Base-by-base conservation (phyloP, 2,329 filamentous ascomycete genomes). In the Diplocarpon rosae region DNA sequence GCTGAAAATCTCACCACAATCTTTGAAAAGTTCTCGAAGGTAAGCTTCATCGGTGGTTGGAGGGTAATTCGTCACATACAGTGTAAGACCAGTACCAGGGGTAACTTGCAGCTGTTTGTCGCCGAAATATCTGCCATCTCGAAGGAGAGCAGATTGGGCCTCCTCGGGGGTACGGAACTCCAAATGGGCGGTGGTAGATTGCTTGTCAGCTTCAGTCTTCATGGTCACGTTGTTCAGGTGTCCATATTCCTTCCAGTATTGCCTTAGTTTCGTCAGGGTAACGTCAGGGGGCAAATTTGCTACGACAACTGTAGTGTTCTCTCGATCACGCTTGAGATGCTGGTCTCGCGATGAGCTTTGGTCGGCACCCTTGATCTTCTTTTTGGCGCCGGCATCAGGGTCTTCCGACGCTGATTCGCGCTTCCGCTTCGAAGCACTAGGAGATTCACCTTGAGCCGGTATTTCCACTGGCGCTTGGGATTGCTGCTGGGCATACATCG, bases 181-280 rank as follows among this genome's bases (percentile, higher is more conserved):
- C 39, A 98, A 78, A 37, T 92, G 69, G 1, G 87, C 87, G 3
- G 80, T 80, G 12, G 78, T 67, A 1, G 78, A 76, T 37, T 73
- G 66, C n/a, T 68, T 69, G 37, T 78, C 71, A 2, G 72, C 64
- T 35, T 86, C 80, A 29, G 69, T 69, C 28, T 84, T 69, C 41
- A 90, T 68, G 36, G 78, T 82, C 28, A 95, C 68, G 50, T 80
- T 81, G 56, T 87, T 85, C 59, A 95, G 83, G 33, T 79, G 80
- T 11, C 92, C 92, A 56, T 89, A 93, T 50, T 89, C 86, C 58
- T 83, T 82, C 67, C 98, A 96, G 62, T 94, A 96, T 61, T 94
- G 85, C 45, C 83, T 78, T 12, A 96, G 66, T 55, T 82, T 83
- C 11, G 76, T 80, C 57, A 86, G 78, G 0, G 79, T 79, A 1